Percentiles rank a stretch among this genome's conserved stretches.
Evolutionary conservation across 1,284 basidiomycete species (phyloP).

Genomic region (Apiotrichum akiyoshidainum): DNA sequence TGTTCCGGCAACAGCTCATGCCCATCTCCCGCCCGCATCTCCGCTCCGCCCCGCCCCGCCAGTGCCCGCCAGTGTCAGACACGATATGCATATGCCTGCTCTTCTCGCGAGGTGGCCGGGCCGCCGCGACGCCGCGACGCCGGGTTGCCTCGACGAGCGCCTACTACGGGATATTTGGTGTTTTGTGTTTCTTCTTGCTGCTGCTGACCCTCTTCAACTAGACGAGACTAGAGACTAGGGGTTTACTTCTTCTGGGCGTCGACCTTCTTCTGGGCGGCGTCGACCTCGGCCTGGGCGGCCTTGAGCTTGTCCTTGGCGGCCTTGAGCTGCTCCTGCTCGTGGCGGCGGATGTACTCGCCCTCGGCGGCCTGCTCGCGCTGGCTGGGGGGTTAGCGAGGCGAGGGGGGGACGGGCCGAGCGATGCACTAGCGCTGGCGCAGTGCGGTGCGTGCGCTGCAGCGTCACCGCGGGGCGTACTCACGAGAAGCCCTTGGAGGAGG

Average conservation of each 20-base stretch:
- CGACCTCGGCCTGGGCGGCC: conserved; percentile 40
- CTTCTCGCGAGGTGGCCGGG: too few relatives aligned
- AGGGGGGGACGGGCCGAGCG: too few relatives aligned
- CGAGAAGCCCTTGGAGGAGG: conserved; percentile 41
- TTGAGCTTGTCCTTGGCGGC: conserved; percentile 29
- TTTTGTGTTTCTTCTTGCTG: not conserved
- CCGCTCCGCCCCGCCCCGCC: too few relatives aligned
- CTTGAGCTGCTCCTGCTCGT: conserved; percentile 36
- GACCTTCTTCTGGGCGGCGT: conserved; percentile 6
- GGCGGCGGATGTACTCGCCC: conserved; percentile 44
- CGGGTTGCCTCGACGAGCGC: too few relatives aligned
- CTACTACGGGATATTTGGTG: not conserved
- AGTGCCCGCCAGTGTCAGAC: too few relatives aligned
- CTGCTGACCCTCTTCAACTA: not conserved
- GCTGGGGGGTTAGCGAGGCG: conserved; percentile 17
- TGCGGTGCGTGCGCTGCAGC: not conserved
- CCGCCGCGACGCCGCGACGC: too few relatives aligned
- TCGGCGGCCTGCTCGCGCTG: conserved; percentile 48
- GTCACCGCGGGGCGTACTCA: conserved; percentile 22
- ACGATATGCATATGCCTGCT: too few relatives aligned
- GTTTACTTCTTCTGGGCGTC: conserved; percentile 7
- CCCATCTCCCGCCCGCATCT: too few relatives aligned
- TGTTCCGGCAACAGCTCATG: too few relatives aligned
- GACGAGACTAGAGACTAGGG: not conserved
- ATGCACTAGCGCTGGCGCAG: too few relatives aligned